A percentile compares a stretch with the other conserved stretches of the same genome.
Evolutionary conservation across 805 yeast species (phyloP).

Genomic region (Zygosaccharomyces lentus): DNA sequence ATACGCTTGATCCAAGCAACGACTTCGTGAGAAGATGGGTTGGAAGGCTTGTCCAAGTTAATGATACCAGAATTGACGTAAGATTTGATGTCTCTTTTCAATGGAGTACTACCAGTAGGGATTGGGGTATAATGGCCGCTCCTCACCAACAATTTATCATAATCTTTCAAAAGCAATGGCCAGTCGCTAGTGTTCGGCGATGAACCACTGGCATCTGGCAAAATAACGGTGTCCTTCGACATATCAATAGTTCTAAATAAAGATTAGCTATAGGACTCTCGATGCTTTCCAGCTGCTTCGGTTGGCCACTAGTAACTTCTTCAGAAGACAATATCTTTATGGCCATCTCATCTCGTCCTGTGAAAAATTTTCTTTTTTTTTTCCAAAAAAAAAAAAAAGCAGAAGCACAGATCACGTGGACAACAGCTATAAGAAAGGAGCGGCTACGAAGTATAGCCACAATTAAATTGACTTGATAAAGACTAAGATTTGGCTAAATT

Average conservation of each 20-base stretch:
- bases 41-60: slow-evolving; percentile 95
- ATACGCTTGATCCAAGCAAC: slow-evolving; percentile 99
- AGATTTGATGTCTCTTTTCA: slow-evolving; percentile 86
- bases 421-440: not conserved
- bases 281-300: not conserved
- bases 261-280: not conserved
- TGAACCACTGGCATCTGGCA: slow-evolving; percentile 79
- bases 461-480: not conserved
- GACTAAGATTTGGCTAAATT: not conserved
- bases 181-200: slow-evolving; percentile 86
- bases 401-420: slow-evolving; percentile 3
- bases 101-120: slow-evolving; percentile 91
- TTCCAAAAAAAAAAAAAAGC: slow-evolving; percentile 4
- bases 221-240: slow-evolving; percentile 72
- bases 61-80: slow-evolving; percentile 94
- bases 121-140: slow-evolving; percentile 97
- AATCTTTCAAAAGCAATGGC: slow-evolving; percentile 92
- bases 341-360: slow-evolving; percentile 13
- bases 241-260: slow-evolving; percentile 28
- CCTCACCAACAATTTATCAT: slow-evolving; percentile 89
- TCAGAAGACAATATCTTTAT: not conserved
- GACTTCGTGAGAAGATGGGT: slow-evolving; percentile 98
- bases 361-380: slow-evolving; percentile 13
- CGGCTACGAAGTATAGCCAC: not conserved
- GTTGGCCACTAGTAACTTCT: not conserved